Evolutionary conservation across 1,284 basidiomycete genomes (phyloP), one percentile per base, ranked within the genome.

Genomic region (Rhodotorula glutinis): DNA sequence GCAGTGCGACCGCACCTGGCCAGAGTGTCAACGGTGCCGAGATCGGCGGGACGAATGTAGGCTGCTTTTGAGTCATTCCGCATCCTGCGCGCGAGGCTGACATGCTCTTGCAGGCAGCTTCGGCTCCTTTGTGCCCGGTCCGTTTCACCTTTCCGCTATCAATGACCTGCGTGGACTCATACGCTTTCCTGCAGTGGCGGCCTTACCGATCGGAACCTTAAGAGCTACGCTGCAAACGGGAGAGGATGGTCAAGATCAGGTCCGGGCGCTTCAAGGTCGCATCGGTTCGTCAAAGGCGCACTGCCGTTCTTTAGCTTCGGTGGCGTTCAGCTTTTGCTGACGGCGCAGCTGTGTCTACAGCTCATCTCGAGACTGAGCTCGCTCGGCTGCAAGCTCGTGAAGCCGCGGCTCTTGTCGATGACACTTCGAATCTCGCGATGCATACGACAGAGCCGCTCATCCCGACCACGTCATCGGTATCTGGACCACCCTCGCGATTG

Each of bases 1-100:
- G 19, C 41, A 66, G 58, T 70, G 69, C 60, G 57, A 67, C 33
- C 52, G 69, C 1, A 27, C 41, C 17, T 70, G 53, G 57, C 69
- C 69, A 0, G 13, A 44, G 1, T 70, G 69, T 44, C 30, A 67
- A 19, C 65, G 67, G 21, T 70, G 69, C 44, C 43, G 27, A 3
- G 51, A 62, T 29, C 59, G 69, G 14, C 47, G 51, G 5, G 69
- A 70, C 40, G 60, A 65, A n/a, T 70, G 69, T 41, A 19, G 25
- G 46, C 63, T 1, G 7, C 52, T 4, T 23, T 10, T 8, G 11
- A 14, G 5, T 30, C 14, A 14, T 21, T 25, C 13, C 43, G 53
- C 25, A 17, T 21, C 5, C 14, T 17, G 46, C 14, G 16, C 30
- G 30, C 19, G 41, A 58, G 29, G 16, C 29, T 53, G 13, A 44